These are phyloP conservation scores for Melanogaster broomeanus DNA, from an alignment of 768 basidiomycete genomes.

Conservation along the genomic window DNA sequence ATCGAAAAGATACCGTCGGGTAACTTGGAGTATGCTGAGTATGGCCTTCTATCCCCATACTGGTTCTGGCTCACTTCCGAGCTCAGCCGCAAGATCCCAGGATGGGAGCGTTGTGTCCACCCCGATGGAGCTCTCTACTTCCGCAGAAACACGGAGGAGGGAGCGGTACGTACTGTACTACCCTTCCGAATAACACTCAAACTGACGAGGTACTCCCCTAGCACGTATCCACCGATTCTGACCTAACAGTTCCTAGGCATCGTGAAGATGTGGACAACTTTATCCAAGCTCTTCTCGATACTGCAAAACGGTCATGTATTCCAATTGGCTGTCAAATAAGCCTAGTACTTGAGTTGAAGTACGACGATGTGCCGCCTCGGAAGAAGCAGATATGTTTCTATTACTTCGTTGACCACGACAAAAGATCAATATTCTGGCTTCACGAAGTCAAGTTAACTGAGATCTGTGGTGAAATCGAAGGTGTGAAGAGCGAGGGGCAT, in stretches of 20 bases:
- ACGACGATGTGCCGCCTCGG: neutral
- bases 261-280: neutral
- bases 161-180: conserved; percentile 34
- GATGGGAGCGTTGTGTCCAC: conserved; percentile 47
- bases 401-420: conserved; percentile 47
- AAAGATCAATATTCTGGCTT: conserved; percentile 46
- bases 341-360: neutral
- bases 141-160: conserved; percentile 28
- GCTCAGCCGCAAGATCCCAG: conserved; percentile 9
- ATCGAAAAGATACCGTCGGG: neutral
- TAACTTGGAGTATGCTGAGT: neutral
- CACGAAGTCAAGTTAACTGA: conserved; percentile 34
- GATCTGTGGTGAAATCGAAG: conserved; percentile 37
- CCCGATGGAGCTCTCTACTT: conserved; percentile 61
- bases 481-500: conserved; percentile 7
- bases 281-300: neutral
- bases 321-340: neutral
- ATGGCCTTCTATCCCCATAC: neutral
- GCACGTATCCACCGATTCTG: conserved; percentile 42
- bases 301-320: neutral
- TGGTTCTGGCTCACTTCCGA: neutral
- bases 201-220: conserved; percentile 13
- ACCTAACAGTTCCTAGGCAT: neutral
- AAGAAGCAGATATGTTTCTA: conserved; percentile 26
- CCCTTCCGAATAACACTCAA: neutral